Conservation (phyloP, 2,329 filamentous ascomycete species). For the Didymella pinodella region DNA sequence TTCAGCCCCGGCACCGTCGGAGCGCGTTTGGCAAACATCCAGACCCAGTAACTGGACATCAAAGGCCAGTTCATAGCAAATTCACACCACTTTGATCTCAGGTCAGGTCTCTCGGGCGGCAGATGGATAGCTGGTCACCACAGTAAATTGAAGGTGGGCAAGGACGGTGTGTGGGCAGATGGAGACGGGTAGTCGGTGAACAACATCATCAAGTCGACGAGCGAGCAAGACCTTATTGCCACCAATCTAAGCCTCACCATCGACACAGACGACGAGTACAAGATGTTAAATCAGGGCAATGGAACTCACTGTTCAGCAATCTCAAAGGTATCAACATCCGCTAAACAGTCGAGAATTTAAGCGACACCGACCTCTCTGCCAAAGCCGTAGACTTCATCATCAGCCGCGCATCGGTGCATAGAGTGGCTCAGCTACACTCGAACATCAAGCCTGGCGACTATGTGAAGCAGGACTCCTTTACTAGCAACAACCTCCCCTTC, state of each 20-base stretch:
- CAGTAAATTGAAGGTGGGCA: conserved; percentile 42
- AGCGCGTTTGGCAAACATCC: conserved; percentile 53
- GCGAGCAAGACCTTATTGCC: conserved; percentile 55
- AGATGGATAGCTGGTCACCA: conserved; percentile 57
- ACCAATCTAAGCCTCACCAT: conserved; percentile 58
- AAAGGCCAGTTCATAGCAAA: conserved; percentile 58
- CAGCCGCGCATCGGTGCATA: conserved; percentile 47
- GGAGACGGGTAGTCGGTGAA: conserved; percentile 57
- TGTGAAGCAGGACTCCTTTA: conserved; percentile 49
- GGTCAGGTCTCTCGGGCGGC: conserved; percentile 52
- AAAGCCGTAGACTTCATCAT: conserved; percentile 49
- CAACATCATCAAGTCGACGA: conserved; percentile 56
- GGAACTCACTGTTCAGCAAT: conserved; percentile 55
- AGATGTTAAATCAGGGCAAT: conserved; percentile 52
- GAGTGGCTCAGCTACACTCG: conserved; percentile 45
- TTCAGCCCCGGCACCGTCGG: conserved; percentile 52
- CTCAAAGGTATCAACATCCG: conserved; percentile 55
- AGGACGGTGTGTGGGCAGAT: conserved; percentile 52
- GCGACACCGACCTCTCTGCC: conserved; percentile 41
- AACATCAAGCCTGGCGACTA: conserved; percentile 42
- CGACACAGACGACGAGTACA: conserved; percentile 52
- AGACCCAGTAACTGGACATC: conserved; percentile 57
- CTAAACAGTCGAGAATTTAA: conserved; percentile 35
- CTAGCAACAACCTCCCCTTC: conserved; percentile 43
- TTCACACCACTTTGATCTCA: conserved; percentile 59